A percentile compares a stretch with the other conserved stretches of the same genome.
phyloP scores from a whole-genome alignment of 768 basidiomycete genomes.

The Boletus rubescentipes region DNA sequence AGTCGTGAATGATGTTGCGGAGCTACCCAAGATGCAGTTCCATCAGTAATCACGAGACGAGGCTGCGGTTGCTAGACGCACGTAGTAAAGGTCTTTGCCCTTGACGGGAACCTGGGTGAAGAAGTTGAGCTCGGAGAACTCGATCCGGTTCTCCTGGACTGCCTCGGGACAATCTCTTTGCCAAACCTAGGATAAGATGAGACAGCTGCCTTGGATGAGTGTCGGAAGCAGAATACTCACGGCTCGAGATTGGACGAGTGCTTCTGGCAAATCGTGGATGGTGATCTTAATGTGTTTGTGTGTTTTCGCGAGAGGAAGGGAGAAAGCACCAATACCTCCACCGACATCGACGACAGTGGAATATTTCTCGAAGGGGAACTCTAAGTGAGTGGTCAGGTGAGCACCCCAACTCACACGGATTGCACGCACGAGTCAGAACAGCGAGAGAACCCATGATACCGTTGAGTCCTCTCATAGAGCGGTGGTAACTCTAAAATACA shows the following conservation, averaged over 20 bases:
- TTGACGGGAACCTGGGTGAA: conserved; percentile 27
- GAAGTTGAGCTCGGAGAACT: conserved; percentile 33
- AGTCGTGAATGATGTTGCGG: conserved; percentile 32
- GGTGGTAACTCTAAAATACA: conserved; percentile 20
- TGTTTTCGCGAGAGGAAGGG: conserved; percentile 29
- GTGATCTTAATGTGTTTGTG: conserved; percentile 32
- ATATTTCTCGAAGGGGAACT: conserved; percentile 31
- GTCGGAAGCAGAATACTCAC: conserved; percentile 5
- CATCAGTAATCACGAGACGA: background rate
- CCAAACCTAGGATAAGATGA: conserved; percentile 23
- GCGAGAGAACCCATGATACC: conserved; percentile 27
- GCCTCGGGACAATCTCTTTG: conserved; percentile 23
- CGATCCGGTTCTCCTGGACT: conserved; percentile 24
- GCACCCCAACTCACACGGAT: background rate
- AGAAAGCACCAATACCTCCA: conserved; percentile 33
- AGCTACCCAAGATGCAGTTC: conserved; percentile 2
- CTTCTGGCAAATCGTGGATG: conserved; percentile 32
- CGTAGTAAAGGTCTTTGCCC: conserved; percentile 34
- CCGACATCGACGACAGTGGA: conserved; percentile 36
- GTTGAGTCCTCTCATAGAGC: conserved; percentile 24
- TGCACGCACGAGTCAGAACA: conserved; percentile 19
- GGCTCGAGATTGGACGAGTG: conserved; percentile 21
- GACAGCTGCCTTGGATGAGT: too few species aligned
- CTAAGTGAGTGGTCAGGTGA: conserved; percentile 13
- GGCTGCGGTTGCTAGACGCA: conserved; percentile 7